Evolutionary conservation across 495 filamentous ascomycete species (phyloP).

Genomic region (Pseudomonodictys pantanalensis): DNA sequence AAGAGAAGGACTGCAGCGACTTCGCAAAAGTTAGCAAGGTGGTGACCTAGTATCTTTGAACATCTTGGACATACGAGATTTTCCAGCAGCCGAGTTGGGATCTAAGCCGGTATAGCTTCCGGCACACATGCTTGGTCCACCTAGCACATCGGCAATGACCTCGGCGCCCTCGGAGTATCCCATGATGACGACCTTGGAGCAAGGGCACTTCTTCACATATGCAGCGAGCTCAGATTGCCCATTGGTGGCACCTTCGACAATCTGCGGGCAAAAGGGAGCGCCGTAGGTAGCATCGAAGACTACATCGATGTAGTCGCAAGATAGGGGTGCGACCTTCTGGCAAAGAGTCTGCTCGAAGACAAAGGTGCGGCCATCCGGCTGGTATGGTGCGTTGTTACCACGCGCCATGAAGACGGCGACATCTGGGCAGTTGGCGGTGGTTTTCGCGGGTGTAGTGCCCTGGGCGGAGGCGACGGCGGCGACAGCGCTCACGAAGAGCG

Average conservation of each 20-base stretch:
- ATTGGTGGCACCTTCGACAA: background rate
- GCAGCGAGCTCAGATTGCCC: background rate
- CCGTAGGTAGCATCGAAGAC: background rate
- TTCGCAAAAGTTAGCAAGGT: background rate
- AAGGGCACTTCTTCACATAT: background rate
- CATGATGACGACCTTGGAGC: background rate
- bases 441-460: background rate
- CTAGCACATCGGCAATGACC: background rate
- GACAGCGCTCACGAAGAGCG: background rate
- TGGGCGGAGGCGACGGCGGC: background rate
- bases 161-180: background rate
- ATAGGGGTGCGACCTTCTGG: background rate
- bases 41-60: background rate
- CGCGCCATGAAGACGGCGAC: background rate
- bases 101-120: background rate
- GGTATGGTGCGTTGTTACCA: background rate
- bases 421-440: background rate
- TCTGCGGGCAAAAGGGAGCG: background rate
- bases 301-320: background rate
- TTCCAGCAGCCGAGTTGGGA: background rate
- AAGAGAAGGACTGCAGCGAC: background rate
- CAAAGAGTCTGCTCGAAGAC: background rate
- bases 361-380: background rate
- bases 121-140: background rate
- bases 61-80: background rate